Percentiles rank a stretch among this genome's conserved stretches.
These are phyloP conservation scores for Aureobasidium mangrovei DNA, from an alignment of 2,329 filamentous ascomycete genomes.

Conservation along the genomic window DNA sequence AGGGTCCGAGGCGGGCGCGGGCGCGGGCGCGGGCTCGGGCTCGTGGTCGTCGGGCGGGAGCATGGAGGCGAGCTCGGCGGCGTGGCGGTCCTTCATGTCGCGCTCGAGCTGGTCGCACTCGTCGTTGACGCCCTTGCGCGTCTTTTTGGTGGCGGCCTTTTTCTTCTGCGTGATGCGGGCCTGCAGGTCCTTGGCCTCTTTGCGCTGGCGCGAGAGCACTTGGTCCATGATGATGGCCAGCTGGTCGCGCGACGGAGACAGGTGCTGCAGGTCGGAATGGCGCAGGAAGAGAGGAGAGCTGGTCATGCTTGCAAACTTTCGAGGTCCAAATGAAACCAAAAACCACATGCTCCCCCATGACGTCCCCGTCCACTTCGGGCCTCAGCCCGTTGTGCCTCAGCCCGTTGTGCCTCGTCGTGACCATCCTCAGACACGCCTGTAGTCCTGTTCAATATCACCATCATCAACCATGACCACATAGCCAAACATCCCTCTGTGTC, in stretches of 20 bases:
- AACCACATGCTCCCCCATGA: too few species aligned
- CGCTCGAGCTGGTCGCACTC: conserved; percentile 52
- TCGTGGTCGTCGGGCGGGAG: too few species aligned
- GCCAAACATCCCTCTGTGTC: too few species aligned
- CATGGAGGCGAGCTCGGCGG: conserved; percentile 40
- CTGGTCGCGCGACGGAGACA: not conserved
- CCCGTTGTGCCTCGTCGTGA: too few species aligned
- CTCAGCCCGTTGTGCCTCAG: not conserved
- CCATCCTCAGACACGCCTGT: too few species aligned
- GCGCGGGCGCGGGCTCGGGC: conserved; percentile 25
- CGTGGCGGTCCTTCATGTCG: conserved; percentile 48
- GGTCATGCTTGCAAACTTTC: not conserved
- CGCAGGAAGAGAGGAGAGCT: not conserved
- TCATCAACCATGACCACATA: not conserved
- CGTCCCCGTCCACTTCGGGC: too few species aligned
- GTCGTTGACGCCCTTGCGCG: conserved; percentile 51
- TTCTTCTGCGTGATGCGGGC: conserved; percentile 86
- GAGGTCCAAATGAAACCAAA: too few species aligned
- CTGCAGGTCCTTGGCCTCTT: conserved; percentile 81
- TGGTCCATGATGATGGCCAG: conserved; percentile 52
- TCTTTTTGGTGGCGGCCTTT: conserved; percentile 85
- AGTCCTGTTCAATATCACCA: too few species aligned
- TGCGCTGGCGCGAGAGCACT: conserved; percentile 70
- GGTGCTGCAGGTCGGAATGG: not conserved
- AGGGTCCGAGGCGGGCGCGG: not conserved